These are phyloP conservation scores for Nitzschia sp. DNA, from an alignment of 108 stramenopile species.

Conservation along the genomic window DNA sequence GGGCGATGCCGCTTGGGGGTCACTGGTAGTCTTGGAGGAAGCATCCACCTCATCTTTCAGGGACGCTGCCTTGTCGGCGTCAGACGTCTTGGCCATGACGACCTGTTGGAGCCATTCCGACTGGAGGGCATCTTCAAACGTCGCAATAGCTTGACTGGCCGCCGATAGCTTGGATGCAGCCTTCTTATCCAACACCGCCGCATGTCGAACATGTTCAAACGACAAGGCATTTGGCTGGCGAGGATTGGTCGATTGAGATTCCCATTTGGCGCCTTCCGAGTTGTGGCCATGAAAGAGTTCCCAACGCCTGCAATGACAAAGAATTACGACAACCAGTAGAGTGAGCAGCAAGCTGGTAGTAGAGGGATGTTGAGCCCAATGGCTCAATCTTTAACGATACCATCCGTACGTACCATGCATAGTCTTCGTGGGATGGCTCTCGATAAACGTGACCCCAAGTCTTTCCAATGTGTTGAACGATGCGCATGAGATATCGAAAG, in stretches of 20 bases:
- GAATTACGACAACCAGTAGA: neutral
- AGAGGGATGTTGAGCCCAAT: neutral
- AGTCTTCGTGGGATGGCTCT: constrained; percentile 72
- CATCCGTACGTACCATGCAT: constrained; percentile 58
- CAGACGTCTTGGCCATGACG: neutral
- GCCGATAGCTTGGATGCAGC: neutral
- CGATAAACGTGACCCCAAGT: constrained; percentile 79
- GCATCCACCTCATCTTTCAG: neutral
- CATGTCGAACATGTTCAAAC: constrained; percentile 58
- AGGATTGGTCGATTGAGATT: constrained; percentile 63
- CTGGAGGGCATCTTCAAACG: constrained; percentile 21
- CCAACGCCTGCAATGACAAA: constrained; percentile 54
- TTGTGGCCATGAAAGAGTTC: constrained; percentile 62
- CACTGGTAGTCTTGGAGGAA: neutral
- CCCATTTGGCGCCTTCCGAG: constrained; percentile 33
- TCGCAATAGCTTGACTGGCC: constrained; percentile 3
- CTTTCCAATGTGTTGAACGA: constrained; percentile 64
- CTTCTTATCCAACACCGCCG: neutral
- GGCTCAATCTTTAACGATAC: neutral
- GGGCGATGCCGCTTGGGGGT: neutral
- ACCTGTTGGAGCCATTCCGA: neutral
- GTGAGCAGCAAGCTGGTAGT: too few relatives aligned
- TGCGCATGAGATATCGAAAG: constrained; percentile 49
- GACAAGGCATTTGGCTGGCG: constrained; percentile 50
- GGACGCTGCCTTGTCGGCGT: neutral